Base-by-base conservation (phyloP, 176 grass and related monocot species). In the Oryza meyeriana region DNA sequence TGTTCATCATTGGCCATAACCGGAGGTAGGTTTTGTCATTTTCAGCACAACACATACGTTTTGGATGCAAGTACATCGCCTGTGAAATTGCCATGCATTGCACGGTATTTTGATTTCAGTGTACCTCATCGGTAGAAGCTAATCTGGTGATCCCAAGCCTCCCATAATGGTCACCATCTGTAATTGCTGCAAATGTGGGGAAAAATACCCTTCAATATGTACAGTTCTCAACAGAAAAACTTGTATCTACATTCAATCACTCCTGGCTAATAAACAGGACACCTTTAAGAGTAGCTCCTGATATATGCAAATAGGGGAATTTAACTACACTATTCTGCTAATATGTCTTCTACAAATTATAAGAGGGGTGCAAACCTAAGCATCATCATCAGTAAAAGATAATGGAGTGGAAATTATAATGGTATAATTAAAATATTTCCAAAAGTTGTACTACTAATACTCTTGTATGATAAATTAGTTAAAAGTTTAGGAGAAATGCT, bases 161-260 rank as follows among this genome's bases (percentile, higher is more conserved):
- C 29, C 88, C 92, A 85, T 98, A 98, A 84, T 94, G 90, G 91
- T 94, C 95, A 28, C 55, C 88, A 73, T 98, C 82, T 24, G 95
- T 98, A 86, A 98, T 98, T 47, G 90, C 95, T 98, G 90, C 69
- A 88, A 80, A 61, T 38, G 44, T 42, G 35, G 25, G 30, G 27
- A 57, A 69, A 88, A 68, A 78, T 26, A 8, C 13, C 44, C 4
- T 72, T 85, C 22, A 77, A 72, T 25, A 66, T 20, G 35, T 63
- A 64, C 35, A 71, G 20, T 61, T 71, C 39, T 33, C 22, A 79
- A 44, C 72, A 76, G 50, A 13, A 12, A 38, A 25, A 48, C 13
- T 78, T 55, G 18, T 27, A n/a, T 27, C 12, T 31, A 59, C 20
- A 30, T 16, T 75, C 29, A 81, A 42, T 58, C n/a, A 78, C 45